Conservation (phyloP, 1,139 yeast genomes). For the Pichia sp. region DNA sequence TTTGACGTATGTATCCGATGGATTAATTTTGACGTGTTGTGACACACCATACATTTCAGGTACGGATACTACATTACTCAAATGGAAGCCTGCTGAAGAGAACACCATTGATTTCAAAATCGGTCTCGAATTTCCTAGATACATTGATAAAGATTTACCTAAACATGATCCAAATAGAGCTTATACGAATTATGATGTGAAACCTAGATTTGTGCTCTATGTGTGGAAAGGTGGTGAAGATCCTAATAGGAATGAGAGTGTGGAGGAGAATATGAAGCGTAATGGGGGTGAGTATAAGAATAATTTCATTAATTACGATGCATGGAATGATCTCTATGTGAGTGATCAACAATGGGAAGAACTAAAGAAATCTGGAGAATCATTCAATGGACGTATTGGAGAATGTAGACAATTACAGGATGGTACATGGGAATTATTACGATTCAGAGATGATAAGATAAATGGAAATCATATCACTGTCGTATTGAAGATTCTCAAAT, state of each 20-base stretch:
- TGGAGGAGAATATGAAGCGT: slow-evolving; percentile 21
- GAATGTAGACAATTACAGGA: slow-evolving; percentile 59
- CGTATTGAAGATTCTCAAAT: slow-evolving; percentile 72
- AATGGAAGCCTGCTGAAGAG: slow-evolving; percentile 98
- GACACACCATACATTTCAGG: slow-evolving; percentile 84
- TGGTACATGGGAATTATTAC: slow-evolving; percentile 72
- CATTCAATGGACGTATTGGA: slow-evolving; percentile 83
- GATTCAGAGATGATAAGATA: slow-evolving; percentile 89
- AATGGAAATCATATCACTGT: slow-evolving; percentile 81
- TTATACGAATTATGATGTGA: slow-evolving; percentile 73
- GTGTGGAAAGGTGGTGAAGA: slow-evolving; percentile 70
- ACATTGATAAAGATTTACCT: slow-evolving; percentile 62
- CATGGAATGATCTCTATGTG: slow-evolving; percentile 57
- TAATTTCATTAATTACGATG: slow-evolving; percentile 42
- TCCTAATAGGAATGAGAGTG: slow-evolving; percentile 20
- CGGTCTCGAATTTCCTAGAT: slow-evolving; percentile 57
- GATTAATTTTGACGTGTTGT: slow-evolving; percentile 87
- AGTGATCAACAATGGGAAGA: slow-evolving; percentile 77
- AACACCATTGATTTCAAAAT: slow-evolving; percentile 86
- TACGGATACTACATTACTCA: slow-evolving; percentile 72
- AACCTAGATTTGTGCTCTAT: slow-evolving; percentile 58
- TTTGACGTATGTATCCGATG: slow-evolving; percentile 87
- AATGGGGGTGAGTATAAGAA: slow-evolving; percentile 26
- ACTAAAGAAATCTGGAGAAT: slow-evolving; percentile 63
- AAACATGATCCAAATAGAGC: slow-evolving; percentile 65